Conservation (phyloP, 306 rosid genomes). For the Glycine soja region DNA sequence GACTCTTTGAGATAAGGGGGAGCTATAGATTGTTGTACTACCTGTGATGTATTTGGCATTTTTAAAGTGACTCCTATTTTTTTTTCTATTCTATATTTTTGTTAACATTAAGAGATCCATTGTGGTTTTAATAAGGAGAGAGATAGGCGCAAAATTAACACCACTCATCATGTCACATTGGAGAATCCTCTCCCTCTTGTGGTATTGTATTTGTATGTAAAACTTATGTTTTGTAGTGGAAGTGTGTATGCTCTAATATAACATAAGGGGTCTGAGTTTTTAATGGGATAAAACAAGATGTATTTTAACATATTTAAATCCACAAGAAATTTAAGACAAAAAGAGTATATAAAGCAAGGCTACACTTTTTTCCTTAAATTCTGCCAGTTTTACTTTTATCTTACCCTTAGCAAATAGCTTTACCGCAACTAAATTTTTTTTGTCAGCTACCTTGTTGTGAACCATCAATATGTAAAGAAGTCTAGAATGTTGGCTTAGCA, state of each 20-base stretch:
- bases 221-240: slow-evolving; percentile 17
- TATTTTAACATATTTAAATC: slow-evolving; percentile 5
- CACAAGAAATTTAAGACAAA: not conserved
- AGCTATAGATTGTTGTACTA: not conserved
- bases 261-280: not conserved
- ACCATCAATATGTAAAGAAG: not conserved
- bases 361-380: not conserved
- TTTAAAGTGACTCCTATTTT: slow-evolving; percentile 28
- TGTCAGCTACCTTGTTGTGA: not conserved
- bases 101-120: not conserved
- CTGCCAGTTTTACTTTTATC: slow-evolving; percentile 3
- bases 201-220: slow-evolving; percentile 19
- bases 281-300: not conserved
- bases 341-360: not conserved
- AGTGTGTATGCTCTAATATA: not conserved
- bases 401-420: not conserved
- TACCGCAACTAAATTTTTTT: not conserved
- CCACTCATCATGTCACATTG: not conserved
- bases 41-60: not conserved
- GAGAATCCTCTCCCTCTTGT: not conserved
- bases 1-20: not conserved
- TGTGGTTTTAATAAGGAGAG: not conserved
- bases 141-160: not conserved
- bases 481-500: slow-evolving; percentile 22
- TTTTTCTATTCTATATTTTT: not conserved